A percentile compares a stretch with the other conserved stretches of the same genome.
phyloP scores from a whole-genome alignment of 352 stramenopile genomes.

The Phytophthora quininea region DNA sequence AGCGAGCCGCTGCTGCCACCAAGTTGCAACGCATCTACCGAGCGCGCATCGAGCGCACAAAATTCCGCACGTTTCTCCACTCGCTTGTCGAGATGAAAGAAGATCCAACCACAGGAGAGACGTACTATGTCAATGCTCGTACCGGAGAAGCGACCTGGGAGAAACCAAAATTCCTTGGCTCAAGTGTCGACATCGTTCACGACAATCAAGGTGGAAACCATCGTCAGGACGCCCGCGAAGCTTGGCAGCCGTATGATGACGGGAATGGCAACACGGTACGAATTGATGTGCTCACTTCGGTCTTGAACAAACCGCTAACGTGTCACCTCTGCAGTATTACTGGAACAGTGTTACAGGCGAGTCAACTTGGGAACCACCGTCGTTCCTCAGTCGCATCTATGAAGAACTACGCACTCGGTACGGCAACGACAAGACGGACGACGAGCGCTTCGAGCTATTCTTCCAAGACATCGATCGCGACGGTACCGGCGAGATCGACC shows the following conservation, averaged over 20 bases:
- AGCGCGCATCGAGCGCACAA: slow-evolving; percentile 62
- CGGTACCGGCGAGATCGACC: slow-evolving; percentile 61
- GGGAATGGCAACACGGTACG: slow-evolving; percentile 66
- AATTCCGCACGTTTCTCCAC: slow-evolving; percentile 60
- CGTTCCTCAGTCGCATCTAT: slow-evolving; percentile 59
- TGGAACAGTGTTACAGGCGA: slow-evolving; percentile 73
- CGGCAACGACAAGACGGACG: slow-evolving; percentile 50
- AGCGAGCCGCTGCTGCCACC: slow-evolving; percentile 58
- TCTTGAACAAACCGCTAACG: not conserved
- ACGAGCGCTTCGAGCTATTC: slow-evolving; percentile 69
- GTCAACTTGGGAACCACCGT: slow-evolving; percentile 66
- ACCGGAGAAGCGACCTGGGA: slow-evolving; percentile 72
- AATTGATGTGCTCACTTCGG: not conserved
- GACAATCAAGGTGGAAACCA: not conserved
- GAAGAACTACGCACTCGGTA: slow-evolving; percentile 62
- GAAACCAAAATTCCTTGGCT: slow-evolving; percentile 35
- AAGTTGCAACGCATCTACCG: slow-evolving; percentile 79
- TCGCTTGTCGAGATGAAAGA: slow-evolving; percentile 63
- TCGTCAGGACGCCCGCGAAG: slow-evolving; percentile 21
- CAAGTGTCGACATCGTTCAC: not conserved
- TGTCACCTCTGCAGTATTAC: slow-evolving; percentile 53
- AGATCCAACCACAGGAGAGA: slow-evolving; percentile 44
- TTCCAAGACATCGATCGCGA: slow-evolving; percentile 71
- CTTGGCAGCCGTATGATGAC: slow-evolving; percentile 67
- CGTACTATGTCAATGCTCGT: slow-evolving; percentile 69